phyloP scores from a whole-genome alignment of 306 rosid species.

The Benincasa hispida region DNA sequence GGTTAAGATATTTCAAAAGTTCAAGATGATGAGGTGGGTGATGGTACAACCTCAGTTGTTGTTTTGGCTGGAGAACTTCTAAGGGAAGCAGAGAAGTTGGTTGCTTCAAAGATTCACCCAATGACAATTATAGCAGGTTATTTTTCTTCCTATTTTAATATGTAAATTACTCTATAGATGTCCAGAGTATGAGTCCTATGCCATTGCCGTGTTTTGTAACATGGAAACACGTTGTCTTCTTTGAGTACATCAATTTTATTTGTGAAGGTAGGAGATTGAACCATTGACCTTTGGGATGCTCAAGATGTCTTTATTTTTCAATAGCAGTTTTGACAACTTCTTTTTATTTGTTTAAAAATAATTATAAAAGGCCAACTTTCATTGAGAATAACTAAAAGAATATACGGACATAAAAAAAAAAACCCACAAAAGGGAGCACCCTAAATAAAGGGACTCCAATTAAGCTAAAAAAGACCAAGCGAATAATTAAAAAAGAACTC shows the following conservation, averaged over 20 bases:
- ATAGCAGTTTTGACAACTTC: not conserved
- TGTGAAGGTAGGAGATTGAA: not conserved
- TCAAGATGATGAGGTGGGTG: slow-evolving; percentile 99
- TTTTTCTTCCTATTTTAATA: not conserved
- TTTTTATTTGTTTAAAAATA: too few species aligned
- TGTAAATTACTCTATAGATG: not conserved
- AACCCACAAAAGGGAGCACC: too few species aligned
- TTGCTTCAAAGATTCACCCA: slow-evolving; percentile 82
- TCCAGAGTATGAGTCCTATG: not conserved
- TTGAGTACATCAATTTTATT: not conserved
- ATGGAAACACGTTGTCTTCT: not conserved
- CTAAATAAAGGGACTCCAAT: too few species aligned
- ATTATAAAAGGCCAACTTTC: too few species aligned
- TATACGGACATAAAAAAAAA: too few species aligned
- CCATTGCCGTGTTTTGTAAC: not conserved
- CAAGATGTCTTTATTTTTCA: not conserved
- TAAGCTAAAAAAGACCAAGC: too few species aligned
- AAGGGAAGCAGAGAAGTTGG: slow-evolving; percentile 92
- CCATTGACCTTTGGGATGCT: not conserved
- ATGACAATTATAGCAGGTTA: slow-evolving; percentile 95
- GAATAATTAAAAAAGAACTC: too few species aligned
- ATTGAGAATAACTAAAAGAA: too few species aligned
- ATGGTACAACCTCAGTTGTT: slow-evolving; percentile 98
- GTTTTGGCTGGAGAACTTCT: slow-evolving; percentile 96
- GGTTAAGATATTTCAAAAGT: slow-evolving; percentile 84